A percentile compares a stretch with the other conserved stretches of the same genome.
These are phyloP conservation scores for Linum trigynum DNA, from an alignment of 345 rosid genomes.

Conservation along the genomic window DNA sequence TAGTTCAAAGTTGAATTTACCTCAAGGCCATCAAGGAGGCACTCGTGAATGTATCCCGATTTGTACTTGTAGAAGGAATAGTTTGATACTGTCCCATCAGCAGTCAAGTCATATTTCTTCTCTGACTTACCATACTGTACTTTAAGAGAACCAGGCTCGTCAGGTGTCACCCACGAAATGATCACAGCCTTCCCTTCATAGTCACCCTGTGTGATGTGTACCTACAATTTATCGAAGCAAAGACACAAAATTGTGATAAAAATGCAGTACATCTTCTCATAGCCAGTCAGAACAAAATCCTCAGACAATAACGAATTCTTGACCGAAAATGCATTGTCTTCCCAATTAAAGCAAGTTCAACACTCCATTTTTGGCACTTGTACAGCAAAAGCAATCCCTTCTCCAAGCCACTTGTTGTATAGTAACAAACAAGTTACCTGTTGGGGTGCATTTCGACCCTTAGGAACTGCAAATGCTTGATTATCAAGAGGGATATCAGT, in stretches of 20 bases:
- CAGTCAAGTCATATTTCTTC: constrained; percentile 41
- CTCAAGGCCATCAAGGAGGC: constrained; percentile 68
- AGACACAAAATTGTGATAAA: background rate
- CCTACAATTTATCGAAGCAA: constrained; percentile 28
- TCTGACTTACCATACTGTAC: constrained; percentile 50
- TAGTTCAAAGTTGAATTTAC: constrained; percentile 23
- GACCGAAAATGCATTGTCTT: too few relatives aligned
- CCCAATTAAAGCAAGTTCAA: too few relatives aligned
- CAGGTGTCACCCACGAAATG: constrained; percentile 79
- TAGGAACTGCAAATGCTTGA: constrained; percentile 57
- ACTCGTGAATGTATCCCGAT: constrained; percentile 85
- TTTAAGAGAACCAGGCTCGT: constrained; percentile 47
- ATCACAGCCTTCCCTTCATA: constrained; percentile 82
- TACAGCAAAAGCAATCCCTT: too few relatives aligned
- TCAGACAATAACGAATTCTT: background rate
- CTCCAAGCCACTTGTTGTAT: background rate
- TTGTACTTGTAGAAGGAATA: constrained; percentile 67
- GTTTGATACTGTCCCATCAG: constrained; percentile 50
- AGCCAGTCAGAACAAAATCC: background rate
- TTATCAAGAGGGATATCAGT: constrained; percentile 69
- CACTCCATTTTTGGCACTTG: too few relatives aligned
- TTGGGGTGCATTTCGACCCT: constrained; percentile 83
- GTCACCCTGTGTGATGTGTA: constrained; percentile 92
- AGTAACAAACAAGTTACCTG: constrained; percentile 36
- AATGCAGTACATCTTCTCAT: background rate